Evolutionary conservation across 1,139 yeast species (phyloP).

Genomic region (Tardiomyces depauwii): DNA sequence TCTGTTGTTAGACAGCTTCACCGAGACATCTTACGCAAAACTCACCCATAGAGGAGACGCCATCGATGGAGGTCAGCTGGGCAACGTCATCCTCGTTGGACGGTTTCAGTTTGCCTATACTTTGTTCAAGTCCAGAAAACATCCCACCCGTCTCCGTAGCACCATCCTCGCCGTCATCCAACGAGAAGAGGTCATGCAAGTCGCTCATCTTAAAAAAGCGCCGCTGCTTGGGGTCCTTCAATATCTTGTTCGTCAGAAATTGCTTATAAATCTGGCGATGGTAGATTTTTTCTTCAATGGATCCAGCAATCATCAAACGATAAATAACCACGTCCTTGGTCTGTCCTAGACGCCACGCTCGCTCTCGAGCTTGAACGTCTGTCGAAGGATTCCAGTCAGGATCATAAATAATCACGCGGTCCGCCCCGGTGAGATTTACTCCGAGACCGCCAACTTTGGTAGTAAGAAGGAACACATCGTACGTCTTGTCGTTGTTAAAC

Average conservation of each 20-base stretch:
- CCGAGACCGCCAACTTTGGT: constrained; percentile 97
- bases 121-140: constrained; percentile 28
- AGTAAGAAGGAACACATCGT: constrained; percentile 65
- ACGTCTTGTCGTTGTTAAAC: constrained; percentile 52
- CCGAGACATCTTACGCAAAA: constrained; percentile 16
- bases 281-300: constrained; percentile 92
- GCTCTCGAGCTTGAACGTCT: constrained; percentile 89
- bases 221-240: constrained; percentile 91
- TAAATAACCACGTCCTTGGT: constrained; percentile 89
- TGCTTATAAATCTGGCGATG: constrained; percentile 96
- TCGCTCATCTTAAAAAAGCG: constrained; percentile 89
- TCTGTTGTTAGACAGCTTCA: constrained; percentile 37
- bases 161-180: constrained; percentile 62
- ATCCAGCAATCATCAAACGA: constrained; percentile 85
- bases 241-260: constrained; percentile 80
- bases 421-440: constrained; percentile 89
- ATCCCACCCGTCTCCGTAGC: constrained; percentile 52
- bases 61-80: constrained; percentile 41
- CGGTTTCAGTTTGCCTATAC: constrained; percentile 19
- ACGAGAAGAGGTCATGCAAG: constrained; percentile 73
- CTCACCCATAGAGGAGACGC: constrained; percentile 23
- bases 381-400: constrained; percentile 99
- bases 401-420: constrained; percentile 84
- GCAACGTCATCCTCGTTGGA: constrained; percentile 37
- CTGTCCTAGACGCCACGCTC: constrained; percentile 97